phyloP scores from a whole-genome alignment of 2,329 filamentous ascomycete species.

The Trichoderma cornu-damae region DNA sequence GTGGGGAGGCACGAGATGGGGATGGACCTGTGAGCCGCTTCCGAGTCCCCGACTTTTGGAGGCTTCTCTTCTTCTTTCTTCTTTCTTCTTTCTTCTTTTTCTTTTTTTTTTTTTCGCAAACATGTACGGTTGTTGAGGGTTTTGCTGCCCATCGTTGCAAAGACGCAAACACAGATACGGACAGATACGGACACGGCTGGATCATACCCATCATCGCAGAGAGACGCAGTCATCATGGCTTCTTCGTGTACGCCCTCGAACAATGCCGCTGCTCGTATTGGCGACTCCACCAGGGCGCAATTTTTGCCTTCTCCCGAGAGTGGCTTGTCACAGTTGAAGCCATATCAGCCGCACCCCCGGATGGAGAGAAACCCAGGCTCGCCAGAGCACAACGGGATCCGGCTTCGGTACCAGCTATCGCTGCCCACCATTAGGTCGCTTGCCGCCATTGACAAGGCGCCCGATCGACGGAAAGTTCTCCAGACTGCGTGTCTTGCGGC shows the following conservation, averaged over 20 bases:
- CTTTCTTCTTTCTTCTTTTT: no score
- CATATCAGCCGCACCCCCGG: not conserved
- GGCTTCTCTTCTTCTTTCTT: not conserved
- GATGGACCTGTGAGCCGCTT: not conserved
- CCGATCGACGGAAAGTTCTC: conserved; percentile 33
- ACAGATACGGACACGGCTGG: no score
- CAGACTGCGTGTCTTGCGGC: conserved; percentile 36
- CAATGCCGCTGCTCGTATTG: not conserved
- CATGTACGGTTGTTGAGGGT: not conserved
- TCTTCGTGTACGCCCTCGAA: not conserved
- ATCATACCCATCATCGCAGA: not conserved
- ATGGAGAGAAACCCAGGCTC: not conserved
- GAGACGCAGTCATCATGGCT: not conserved
- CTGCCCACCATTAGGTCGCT: conserved; percentile 31
- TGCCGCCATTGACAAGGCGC: conserved; percentile 25
- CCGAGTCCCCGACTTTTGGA: not conserved
- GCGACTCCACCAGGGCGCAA: no score
- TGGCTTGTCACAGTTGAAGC: not conserved
- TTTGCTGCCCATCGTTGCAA: not conserved
- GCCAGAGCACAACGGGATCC: conserved; percentile 27
- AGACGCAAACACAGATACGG: not conserved
- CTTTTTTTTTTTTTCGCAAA: not conserved
- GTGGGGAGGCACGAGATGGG: no score
- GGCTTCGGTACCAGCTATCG: conserved; percentile 34
- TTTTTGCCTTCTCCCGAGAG: no score